phyloP scores from a whole-genome alignment of 2,329 filamentous ascomycete species.

The Xylaria sp. region DNA sequence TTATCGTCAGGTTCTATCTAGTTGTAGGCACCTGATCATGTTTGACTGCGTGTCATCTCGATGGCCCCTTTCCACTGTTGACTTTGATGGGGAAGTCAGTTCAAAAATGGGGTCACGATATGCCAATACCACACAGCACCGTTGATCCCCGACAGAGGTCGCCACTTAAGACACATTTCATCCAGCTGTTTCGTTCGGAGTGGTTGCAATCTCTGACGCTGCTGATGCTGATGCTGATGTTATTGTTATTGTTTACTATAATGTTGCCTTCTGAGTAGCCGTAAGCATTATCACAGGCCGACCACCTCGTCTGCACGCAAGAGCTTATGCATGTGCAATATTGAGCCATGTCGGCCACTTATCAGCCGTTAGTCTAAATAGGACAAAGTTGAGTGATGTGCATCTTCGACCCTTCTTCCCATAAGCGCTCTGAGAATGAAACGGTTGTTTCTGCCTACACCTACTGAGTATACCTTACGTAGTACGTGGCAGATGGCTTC shows the following conservation, averaged over 20 bases:
- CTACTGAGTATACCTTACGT: conserved; percentile 28
- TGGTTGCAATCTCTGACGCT: conserved; percentile 7
- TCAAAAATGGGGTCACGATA: conserved; percentile 14
- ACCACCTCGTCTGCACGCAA: conserved; percentile 13
- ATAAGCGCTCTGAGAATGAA: background rate
- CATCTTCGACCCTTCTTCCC: background rate
- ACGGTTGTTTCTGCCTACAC: conserved; percentile 12
- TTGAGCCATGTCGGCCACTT: conserved; percentile 17
- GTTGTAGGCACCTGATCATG: conserved; percentile 47
- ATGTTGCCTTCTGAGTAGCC: conserved; percentile 22
- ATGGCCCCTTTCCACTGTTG: conserved; percentile 38
- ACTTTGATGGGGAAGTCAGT: background rate
- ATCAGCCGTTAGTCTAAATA: conserved; percentile 19
- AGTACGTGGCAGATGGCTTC: conserved; percentile 23
- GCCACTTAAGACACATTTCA: conserved; percentile 22
- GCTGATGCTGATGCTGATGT: background rate
- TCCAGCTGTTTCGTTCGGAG: conserved; percentile 11
- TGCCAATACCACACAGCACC: background rate
- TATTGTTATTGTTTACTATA: background rate
- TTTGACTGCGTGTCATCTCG: conserved; percentile 50
- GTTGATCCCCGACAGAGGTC: conserved; percentile 22
- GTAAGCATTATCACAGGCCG: conserved; percentile 26
- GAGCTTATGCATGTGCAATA: conserved; percentile 22
- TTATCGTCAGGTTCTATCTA: conserved; percentile 19
- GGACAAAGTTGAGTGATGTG: conserved; percentile 9